These are phyloP conservation scores for Leavenworthia alabamica DNA, from an alignment of 345 rosid genomes.

Conservation along the genomic window DNA sequence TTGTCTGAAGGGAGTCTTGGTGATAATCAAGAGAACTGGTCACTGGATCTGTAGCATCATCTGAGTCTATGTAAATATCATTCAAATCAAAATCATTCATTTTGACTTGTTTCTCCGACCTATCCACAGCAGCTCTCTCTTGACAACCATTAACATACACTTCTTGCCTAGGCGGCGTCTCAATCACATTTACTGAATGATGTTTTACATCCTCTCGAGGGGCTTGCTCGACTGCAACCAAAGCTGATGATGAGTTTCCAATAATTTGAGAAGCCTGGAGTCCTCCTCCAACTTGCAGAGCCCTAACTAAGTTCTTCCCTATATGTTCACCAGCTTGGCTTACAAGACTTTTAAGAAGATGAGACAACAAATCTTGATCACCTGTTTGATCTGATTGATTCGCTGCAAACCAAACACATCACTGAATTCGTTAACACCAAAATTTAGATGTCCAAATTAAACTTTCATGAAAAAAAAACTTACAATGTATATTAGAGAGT, in stretches of 20 bases:
- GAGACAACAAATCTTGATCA: conserved; percentile 70
- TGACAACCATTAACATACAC: conserved; percentile 17
- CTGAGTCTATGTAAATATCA: conserved; percentile 69
- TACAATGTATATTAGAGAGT: conserved; percentile 83
- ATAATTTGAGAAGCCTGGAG: conserved; percentile 43
- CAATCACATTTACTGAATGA: conserved; percentile 33
- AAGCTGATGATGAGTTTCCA: conserved; percentile 36
- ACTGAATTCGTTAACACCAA: neutral
- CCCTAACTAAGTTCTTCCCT: conserved; percentile 51
- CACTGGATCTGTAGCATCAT: conserved; percentile 63
- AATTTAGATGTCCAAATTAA: neutral
- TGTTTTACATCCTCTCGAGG: conserved; percentile 37
- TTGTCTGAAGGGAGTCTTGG: conserved; percentile 66
- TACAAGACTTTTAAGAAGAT: conserved; percentile 72
- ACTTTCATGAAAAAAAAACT: conserved; percentile 35
- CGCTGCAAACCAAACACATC: conserved; percentile 43
- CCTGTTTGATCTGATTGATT: conserved; percentile 51
- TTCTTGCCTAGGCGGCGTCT: conserved; percentile 40
- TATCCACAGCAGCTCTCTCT: conserved; percentile 34
- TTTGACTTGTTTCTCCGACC: too few relatives aligned
- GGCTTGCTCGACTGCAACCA: conserved; percentile 46
- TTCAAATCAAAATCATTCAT: too few relatives aligned
- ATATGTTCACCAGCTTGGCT: conserved; percentile 46
- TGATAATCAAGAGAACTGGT: conserved; percentile 64
- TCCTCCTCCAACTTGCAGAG: conserved; percentile 44